Percentiles rank a stretch among this genome's conserved stretches.
Evolutionary conservation across 106 monocot species (phyloP).

Genomic region (Platanthera guangdongensis): DNA sequence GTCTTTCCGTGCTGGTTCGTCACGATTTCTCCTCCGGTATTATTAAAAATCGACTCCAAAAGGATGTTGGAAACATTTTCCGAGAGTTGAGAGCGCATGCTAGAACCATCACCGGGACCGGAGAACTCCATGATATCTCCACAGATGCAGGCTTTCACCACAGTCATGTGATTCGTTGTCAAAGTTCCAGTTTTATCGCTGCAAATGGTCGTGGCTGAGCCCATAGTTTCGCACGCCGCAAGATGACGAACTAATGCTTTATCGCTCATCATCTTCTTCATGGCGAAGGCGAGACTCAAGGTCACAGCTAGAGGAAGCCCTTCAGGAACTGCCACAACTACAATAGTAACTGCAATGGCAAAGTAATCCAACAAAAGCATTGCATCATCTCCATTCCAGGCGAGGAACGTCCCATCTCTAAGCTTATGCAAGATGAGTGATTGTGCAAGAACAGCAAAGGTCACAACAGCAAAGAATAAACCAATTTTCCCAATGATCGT

Average conservation of each 20-base stretch:
- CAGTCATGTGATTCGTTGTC: conserved; percentile 41
- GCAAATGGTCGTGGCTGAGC: conserved; percentile 35
- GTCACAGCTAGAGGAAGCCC: conserved; percentile 39
- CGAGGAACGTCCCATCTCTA: conserved; percentile 14
- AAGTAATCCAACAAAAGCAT: conserved; percentile 32
- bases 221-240: conserved; percentile 47
- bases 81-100: conserved; percentile 19
- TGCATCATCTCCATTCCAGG: conserved; percentile 35
- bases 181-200: conserved; percentile 43
- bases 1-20: conserved; percentile 25
- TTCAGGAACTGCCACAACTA: conserved; percentile 46
- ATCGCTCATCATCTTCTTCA: conserved; percentile 49
- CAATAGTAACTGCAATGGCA: conserved; percentile 44
- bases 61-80: conserved; percentile 18
- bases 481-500: conserved; percentile 39
- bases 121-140: conserved; percentile 16
- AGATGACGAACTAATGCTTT: conserved; percentile 39
- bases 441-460: conserved; percentile 27
- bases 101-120: not conserved
- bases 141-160: conserved; percentile 32
- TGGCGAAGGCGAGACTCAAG: conserved; percentile 41
- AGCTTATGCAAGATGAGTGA: conserved; percentile 20
- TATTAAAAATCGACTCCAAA: conserved; percentile 33
- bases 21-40: conserved; percentile 38
- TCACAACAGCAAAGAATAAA: conserved; percentile 37